A percentile compares a stretch with the other conserved stretches of the same genome.
phyloP scores from a whole-genome alignment of 176 grass and related monocot genomes.

The Avena atlantica region DNA sequence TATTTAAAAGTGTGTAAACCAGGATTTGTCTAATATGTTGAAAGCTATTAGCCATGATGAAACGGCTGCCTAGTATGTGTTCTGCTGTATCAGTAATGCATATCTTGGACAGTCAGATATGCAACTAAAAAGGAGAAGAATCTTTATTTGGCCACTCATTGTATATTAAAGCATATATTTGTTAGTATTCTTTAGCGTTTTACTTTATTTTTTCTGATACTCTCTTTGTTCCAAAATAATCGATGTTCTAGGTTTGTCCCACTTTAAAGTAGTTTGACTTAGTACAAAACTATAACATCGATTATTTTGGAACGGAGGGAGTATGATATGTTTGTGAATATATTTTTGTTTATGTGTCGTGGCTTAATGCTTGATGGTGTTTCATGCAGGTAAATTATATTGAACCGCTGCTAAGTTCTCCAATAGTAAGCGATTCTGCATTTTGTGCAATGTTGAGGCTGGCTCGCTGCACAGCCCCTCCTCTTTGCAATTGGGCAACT shows the following conservation, averaged over 20 bases:
- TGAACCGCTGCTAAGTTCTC: slow-evolving; percentile 77
- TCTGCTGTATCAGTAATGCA: background rate
- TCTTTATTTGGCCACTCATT: slow-evolving; percentile 24
- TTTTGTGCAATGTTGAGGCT: slow-evolving; percentile 84
- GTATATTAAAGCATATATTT: background rate
- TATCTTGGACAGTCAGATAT: slow-evolving; percentile 19
- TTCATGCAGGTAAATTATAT: slow-evolving; percentile 78
- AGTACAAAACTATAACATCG: too few relatives aligned
- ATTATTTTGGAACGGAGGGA: too few relatives aligned
- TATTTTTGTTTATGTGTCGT: slow-evolving; percentile 22
- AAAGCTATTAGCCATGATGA: slow-evolving; percentile 3
- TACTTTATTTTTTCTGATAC: background rate
- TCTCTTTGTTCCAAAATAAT: too few relatives aligned
- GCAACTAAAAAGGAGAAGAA: slow-evolving; percentile 6
- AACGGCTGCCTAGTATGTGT: background rate
- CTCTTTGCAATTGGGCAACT: slow-evolving; percentile 86
- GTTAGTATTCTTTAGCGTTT: slow-evolving; percentile 8
- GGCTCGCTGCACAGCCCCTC: slow-evolving; percentile 83
- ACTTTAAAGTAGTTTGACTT: too few relatives aligned
- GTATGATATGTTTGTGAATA: background rate
- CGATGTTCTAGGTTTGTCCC: too few relatives aligned
- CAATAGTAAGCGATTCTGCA: slow-evolving; percentile 86
- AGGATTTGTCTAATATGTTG: background rate
- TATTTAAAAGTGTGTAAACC: background rate
- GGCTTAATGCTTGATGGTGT: slow-evolving; percentile 33